phyloP scores from a whole-genome alignment of 768 basidiomycete species.

The Amanita pseudoporphyria region DNA sequence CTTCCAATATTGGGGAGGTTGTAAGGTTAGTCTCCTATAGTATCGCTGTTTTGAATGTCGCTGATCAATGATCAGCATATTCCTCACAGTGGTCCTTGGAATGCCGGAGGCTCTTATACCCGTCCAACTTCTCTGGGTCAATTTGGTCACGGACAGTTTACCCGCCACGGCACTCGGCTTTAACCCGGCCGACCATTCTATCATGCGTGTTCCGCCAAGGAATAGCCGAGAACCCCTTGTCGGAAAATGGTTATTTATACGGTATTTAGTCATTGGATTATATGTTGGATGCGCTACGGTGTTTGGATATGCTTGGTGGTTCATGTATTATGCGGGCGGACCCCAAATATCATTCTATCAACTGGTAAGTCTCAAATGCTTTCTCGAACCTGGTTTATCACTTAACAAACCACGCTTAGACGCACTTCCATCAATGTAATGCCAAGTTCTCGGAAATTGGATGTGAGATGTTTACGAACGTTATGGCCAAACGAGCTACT shows the following conservation, averaged over 20 bases:
- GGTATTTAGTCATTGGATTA: conserved; percentile 86
- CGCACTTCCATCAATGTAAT: conserved; percentile 92
- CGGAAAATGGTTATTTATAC: conserved; percentile 89
- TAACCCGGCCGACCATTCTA: conserved; percentile 93
- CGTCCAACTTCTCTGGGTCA: conserved; percentile 97
- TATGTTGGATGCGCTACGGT: conserved; percentile 96
- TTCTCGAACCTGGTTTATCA: background rate
- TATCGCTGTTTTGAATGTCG: conserved; percentile 1
- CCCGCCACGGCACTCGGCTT: conserved; percentile 97
- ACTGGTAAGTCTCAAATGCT: conserved; percentile 47
- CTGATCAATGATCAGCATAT: conserved; percentile 51
- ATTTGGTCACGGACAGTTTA: conserved; percentile 92
- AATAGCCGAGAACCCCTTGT: conserved; percentile 87
- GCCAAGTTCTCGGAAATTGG: conserved; percentile 80
- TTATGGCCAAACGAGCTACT: conserved; percentile 78
- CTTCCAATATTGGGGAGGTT: conserved; percentile 96
- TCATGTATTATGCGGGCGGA: conserved; percentile 81
- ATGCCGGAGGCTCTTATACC: conserved; percentile 99
- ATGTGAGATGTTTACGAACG: conserved; percentile 92
- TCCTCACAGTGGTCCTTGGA: conserved; percentile 92
- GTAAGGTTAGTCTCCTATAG: conserved; percentile 40
- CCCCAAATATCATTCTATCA: conserved; percentile 93
- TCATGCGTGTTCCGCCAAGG: conserved; percentile 93
- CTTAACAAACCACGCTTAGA: conserved; percentile 35
- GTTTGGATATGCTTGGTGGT: conserved; percentile 99